Conservation (phyloP, 2,329 filamentous ascomycete genomes). For the Fusarium sp. region DNA sequence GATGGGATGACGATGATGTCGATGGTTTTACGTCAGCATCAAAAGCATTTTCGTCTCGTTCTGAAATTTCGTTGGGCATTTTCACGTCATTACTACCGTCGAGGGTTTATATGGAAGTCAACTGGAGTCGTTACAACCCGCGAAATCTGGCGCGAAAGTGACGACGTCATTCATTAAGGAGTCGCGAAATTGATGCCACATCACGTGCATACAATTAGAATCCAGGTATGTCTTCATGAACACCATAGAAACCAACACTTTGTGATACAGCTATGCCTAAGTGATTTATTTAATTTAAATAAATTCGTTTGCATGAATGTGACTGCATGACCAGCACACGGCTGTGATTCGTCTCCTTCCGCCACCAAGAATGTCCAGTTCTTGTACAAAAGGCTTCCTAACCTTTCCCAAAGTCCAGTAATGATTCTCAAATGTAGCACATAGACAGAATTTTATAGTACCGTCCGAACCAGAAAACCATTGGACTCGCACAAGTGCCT, state of each 20-base stretch:
- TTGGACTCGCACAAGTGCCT: conserved; percentile 15
- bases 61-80: conserved; percentile 10
- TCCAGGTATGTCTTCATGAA: neutral
- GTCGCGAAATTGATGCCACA: conserved; percentile 52
- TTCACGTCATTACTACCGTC: conserved; percentile 9
- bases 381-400: conserved; percentile 19
- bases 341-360: conserved; percentile 26
- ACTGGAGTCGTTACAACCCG: neutral
- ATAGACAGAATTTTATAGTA: conserved; percentile 41
- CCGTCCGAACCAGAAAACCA: conserved; percentile 20
- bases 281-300: conserved; percentile 13
- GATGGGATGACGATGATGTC: neutral
- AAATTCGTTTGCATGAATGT: conserved; percentile 35
- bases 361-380: conserved; percentile 12
- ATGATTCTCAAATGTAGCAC: conserved; percentile 26
- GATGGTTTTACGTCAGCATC: neutral
- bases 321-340: conserved; percentile 35
- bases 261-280: neutral
- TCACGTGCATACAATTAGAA: conserved; percentile 49
- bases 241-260: neutral
- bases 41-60: neutral
- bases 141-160: conserved; percentile 14
- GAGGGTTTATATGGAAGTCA: neutral
- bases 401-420: conserved; percentile 12
- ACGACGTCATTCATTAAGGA: conserved; percentile 34